Percentiles rank a stretch among this genome's conserved stretches.
These are phyloP conservation scores for Phalaenopsis aphrodite DNA, from an alignment of 106 monocot genomes.

Conservation along the genomic window DNA sequence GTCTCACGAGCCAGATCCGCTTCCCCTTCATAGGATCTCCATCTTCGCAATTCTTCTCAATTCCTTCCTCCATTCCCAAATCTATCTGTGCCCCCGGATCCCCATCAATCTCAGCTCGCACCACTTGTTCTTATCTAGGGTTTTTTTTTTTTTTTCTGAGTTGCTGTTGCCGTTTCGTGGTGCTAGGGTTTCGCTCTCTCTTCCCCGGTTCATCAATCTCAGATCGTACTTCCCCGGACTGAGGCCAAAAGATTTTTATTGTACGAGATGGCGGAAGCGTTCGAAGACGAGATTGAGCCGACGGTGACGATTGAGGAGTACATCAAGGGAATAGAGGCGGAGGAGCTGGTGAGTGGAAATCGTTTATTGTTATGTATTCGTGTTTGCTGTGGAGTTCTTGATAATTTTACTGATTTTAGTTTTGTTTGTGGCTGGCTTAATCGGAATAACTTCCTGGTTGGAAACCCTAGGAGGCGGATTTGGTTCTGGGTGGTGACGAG, in stretches of 20 bases:
- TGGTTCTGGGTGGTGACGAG: slow-evolving; percentile 94
- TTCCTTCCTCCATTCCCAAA: background rate
- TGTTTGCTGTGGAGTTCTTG: background rate
- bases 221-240: background rate
- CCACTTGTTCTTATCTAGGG: background rate
- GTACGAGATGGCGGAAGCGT: slow-evolving; percentile 48
- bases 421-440: background rate
- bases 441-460: background rate
- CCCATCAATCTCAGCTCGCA: background rate
- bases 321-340: slow-evolving; percentile 74
- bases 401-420: background rate
- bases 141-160: background rate
- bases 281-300: slow-evolving; percentile 77
- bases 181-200: background rate
- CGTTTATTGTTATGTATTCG: background rate
- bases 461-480: slow-evolving; percentile 81
- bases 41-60: background rate
- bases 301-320: slow-evolving; percentile 76
- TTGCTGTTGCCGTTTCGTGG: background rate
- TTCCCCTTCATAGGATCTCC: background rate
- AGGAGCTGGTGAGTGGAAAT: slow-evolving; percentile 52
- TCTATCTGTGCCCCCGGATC: background rate
- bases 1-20: background rate
- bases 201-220: background rate
- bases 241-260: background rate